Percentiles rank a stretch among this genome's conserved stretches.
phyloP scores from a whole-genome alignment of 192 early-diverging fungal genomes.

The Coemansia sp. region DNA sequence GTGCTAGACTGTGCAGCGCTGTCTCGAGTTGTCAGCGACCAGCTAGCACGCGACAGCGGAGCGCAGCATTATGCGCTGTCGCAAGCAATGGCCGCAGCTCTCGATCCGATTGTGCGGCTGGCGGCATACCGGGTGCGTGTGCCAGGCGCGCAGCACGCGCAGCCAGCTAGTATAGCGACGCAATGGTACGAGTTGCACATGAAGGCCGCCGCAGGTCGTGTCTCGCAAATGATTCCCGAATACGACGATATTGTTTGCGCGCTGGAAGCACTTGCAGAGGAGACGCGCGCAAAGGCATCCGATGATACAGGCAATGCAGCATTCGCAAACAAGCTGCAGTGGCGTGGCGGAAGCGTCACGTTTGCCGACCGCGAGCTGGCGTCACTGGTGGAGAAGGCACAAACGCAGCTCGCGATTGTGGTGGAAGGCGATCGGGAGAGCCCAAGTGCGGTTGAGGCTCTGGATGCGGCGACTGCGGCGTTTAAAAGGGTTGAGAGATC shows the following conservation, averaged over 20 bases:
- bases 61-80: slow-evolving; percentile 34
- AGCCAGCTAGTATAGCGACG: slow-evolving; percentile 25
- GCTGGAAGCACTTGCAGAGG: slow-evolving; percentile 10
- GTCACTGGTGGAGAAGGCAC: slow-evolving; percentile 9
- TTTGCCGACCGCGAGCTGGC: slow-evolving; percentile 27
- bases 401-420: slow-evolving; percentile 3
- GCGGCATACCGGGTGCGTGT: slow-evolving; percentile 47
- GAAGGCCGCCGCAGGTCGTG: slow-evolving; percentile 15
- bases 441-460: not conserved
- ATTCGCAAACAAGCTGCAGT: slow-evolving; percentile 21
- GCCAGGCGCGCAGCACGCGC: slow-evolving; percentile 28
- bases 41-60: slow-evolving; percentile 27
- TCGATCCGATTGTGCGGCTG: slow-evolving; percentile 43
- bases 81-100: slow-evolving; percentile 22
- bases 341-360: slow-evolving; percentile 32
- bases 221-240: slow-evolving; percentile 8
- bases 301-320: slow-evolving; percentile 2
- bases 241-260: slow-evolving; percentile 10
- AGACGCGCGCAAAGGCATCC: not conserved
- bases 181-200: slow-evolving; percentile 29
- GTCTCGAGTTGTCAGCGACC: slow-evolving; percentile 22
- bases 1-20: slow-evolving; percentile 42
- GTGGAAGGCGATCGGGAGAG: not conserved
- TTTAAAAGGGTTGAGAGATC: slow-evolving; percentile 17
- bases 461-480: slow-evolving; percentile 3